Evolutionary conservation across 495 filamentous ascomycete species (phyloP).

Genomic region (Neurospora sp.): DNA sequence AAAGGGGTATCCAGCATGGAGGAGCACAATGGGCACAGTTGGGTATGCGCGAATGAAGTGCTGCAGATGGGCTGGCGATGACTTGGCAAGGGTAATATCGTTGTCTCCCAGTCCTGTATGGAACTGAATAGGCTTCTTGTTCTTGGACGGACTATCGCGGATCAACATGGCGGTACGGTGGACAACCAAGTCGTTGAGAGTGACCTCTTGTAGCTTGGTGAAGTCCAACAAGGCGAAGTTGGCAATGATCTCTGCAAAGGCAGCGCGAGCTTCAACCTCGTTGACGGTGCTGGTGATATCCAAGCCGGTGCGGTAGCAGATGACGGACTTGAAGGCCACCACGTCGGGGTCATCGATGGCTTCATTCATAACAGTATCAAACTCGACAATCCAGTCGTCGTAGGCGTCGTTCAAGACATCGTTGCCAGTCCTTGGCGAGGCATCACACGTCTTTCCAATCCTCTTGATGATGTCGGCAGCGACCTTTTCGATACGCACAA

Average conservation of each 20-base stretch:
- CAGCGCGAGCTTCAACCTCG: conserved; percentile 11
- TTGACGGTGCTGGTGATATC: conserved; percentile 33
- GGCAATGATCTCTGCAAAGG: conserved; percentile 20
- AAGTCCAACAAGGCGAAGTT: conserved; percentile 14
- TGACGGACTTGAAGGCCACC: conserved; percentile 74
- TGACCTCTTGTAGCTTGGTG: conserved; percentile 48
- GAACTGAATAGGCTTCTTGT: conserved; percentile 70
- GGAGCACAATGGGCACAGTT: conserved; percentile 62
- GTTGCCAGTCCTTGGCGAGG: conserved; percentile 1
- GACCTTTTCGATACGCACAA: conserved; percentile 75
- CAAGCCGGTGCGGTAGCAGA: conserved; percentile 77
- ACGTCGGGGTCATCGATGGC: conserved; percentile 56
- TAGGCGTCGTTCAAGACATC: conserved; percentile 21
- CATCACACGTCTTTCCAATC: conserved; percentile 21
- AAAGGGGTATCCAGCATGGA: conserved; percentile 80
- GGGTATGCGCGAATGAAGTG: conserved; percentile 59
- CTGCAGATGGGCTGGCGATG: conserved; percentile 73
- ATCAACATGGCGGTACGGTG: conserved; percentile 43
- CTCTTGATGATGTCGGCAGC: conserved; percentile 53
- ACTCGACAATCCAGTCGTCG: conserved; percentile 20
- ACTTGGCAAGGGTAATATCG: conserved; percentile 58
- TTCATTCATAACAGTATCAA: conserved; percentile 34
- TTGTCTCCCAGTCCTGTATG: conserved; percentile 83
- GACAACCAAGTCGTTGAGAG: conserved; percentile 57
- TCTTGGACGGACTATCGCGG: conserved; percentile 21